Base-by-base conservation (phyloP, 495 filamentous ascomycete genomes). In the Cercophora newfieldiana region DNA sequence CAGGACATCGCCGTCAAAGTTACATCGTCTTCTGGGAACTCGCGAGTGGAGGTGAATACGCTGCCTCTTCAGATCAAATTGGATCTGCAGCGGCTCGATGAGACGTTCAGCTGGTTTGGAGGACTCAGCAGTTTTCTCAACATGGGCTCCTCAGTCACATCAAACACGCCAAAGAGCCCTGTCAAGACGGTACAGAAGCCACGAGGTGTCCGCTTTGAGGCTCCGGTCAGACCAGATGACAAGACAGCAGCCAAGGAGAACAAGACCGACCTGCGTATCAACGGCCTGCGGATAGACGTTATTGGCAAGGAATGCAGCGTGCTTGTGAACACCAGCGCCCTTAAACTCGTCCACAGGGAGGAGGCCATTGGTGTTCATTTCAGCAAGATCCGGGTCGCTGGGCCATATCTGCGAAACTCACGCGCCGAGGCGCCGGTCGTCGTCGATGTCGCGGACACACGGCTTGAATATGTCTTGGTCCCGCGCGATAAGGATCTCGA, bases 91-190 rank as follows among this genome's bases (percentile, higher is more conserved):
- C 87, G 85, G 47, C 71, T 98, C 14, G 96, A 99, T 68, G 94
- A 97, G 59, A 90, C 90, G 4, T 85, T 98, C 59, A 85, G 87
- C 30, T 93, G 91, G 83, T 91, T 97, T 72, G 96, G 95, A 18
- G 96, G 96, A 0, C 79, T 99, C 21, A 97, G 94, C 72, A 92
- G 92, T 66, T 90, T 99, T 51, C 78, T 99, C 30, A 94, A 93
- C 67, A 85, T 96, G 67, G 89, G 93, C 58, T 91, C 85, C 68
- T 97, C 94, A 0, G 90, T 96, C 29, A 87, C 88, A 24, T 93
- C 91, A 1, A 88, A 87, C 63, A 82, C 86, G 8, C 88, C 89
- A 0, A 81, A 84, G 28, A 80, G 82, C 44, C 78, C 78, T 21
- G 64, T 75, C 3, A 84, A 79, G 60, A 47, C 75, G 25, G 58